Percentiles rank a stretch among this genome's conserved stretches.
These are phyloP conservation scores for Aspergillus aculeatinus DNA, from an alignment of 2,329 filamentous ascomycete species.

Conservation along the genomic window DNA sequence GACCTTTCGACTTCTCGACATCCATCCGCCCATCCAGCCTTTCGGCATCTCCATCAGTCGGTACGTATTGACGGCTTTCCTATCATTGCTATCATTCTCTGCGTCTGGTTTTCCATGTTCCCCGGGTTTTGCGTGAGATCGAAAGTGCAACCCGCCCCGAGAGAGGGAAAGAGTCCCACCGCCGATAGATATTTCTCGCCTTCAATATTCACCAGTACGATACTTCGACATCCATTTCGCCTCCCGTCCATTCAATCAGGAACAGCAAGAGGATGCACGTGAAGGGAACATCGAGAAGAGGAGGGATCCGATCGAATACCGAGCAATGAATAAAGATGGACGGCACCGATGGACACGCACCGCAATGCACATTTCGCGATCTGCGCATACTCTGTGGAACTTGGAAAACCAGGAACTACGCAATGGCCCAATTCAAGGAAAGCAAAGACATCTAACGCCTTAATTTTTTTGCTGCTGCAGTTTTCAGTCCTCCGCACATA, in stretches of 20 bases:
- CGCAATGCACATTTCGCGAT: too few species aligned
- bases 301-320: too few species aligned
- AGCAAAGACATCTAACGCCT: slow-evolving; percentile 16
- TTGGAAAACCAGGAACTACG: too few species aligned
- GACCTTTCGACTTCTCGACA: slow-evolving; percentile 47
- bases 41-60: slow-evolving; percentile 42
- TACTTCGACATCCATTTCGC: neutral
- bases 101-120: slow-evolving; percentile 11
- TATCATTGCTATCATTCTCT: neutral
- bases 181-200: neutral
- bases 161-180: neutral
- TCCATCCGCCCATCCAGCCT: slow-evolving; percentile 34
- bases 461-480: slow-evolving; percentile 24
- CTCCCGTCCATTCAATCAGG: neutral
- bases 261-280: neutral
- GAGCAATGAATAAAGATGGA: too few species aligned
- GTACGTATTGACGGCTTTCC: slow-evolving; percentile 31
- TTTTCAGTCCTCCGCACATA: slow-evolving; percentile 36
- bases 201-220: neutral
- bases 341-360: too few species aligned
- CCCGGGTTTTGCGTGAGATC: slow-evolving; percentile 13
- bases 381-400: neutral
- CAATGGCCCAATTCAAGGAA: neutral
- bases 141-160: neutral
- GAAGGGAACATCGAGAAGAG: neutral